Evolutionary conservation across 495 filamentous ascomycete species (phyloP).

Genomic region (Cetradonia linearis): DNA sequence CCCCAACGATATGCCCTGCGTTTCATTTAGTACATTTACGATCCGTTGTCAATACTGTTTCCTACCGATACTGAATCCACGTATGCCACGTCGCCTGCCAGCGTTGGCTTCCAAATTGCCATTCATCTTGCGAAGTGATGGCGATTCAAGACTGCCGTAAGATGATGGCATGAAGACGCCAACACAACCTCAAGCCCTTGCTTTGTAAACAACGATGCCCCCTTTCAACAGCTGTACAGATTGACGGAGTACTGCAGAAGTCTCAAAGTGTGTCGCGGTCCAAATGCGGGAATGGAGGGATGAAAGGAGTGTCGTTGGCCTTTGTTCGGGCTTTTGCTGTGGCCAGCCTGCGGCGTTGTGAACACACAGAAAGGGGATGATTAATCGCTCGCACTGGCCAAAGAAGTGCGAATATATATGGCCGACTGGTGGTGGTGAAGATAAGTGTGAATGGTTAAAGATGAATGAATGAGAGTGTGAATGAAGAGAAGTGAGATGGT

Average conservation of each 20-base stretch:
- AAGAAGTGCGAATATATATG: constrained; percentile 18
- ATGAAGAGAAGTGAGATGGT: constrained; percentile 20
- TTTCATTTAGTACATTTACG: constrained; percentile 11
- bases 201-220: neutral
- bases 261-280: neutral
- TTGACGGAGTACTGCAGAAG: neutral
- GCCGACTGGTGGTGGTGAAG: constrained; percentile 24
- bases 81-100: constrained; percentile 41
- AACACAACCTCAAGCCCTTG: constrained; percentile 5
- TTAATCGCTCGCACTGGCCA: constrained; percentile 18
- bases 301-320: constrained; percentile 10
- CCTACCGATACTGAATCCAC: constrained; percentile 60
- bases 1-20: constrained; percentile 63
- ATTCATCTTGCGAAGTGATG: constrained; percentile 78
- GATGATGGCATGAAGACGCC: constrained; percentile 27
- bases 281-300: neutral
- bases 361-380: constrained; percentile 4
- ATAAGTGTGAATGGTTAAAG: constrained; percentile 25
- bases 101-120: constrained; percentile 36
- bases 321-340: constrained; percentile 2
- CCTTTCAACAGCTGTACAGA: neutral
- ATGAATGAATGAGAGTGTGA: constrained; percentile 23
- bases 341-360: constrained; percentile 1
- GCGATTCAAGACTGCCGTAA: constrained; percentile 41
- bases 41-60: neutral